Conservation (phyloP, 2,329 filamentous ascomycete genomes). For the Fusarium sp. region DNA sequence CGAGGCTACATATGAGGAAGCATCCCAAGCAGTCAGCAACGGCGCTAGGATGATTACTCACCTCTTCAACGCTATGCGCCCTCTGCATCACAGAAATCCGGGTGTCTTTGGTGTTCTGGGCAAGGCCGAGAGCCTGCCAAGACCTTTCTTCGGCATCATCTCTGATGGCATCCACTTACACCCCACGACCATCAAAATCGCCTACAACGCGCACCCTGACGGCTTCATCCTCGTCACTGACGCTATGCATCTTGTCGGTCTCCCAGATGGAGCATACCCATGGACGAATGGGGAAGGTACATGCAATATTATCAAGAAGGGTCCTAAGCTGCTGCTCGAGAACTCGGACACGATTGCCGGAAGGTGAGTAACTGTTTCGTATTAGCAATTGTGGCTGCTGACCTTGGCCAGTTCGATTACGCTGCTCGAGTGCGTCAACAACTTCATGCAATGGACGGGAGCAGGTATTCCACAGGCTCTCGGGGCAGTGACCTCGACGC, state of each 20-base stretch:
- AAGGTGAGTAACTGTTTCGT: constrained; percentile 59
- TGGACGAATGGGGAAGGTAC: constrained; percentile 78
- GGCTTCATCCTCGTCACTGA: constrained; percentile 92
- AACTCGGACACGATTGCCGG: constrained; percentile 81
- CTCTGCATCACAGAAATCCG: constrained; percentile 88
- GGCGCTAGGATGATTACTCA: constrained; percentile 92
- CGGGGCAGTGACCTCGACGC: constrained; percentile 76
- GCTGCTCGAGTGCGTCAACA: constrained; percentile 82
- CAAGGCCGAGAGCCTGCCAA: constrained; percentile 61
- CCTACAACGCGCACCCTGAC: constrained; percentile 82
- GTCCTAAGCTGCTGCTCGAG: constrained; percentile 75
- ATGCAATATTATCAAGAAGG: constrained; percentile 71
- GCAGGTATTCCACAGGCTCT: constrained; percentile 72
- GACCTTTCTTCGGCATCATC: constrained; percentile 88
- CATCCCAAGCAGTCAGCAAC: constrained; percentile 71
- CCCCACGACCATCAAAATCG: constrained; percentile 86
- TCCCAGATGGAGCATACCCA: constrained; percentile 82
- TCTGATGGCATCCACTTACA: constrained; percentile 91
- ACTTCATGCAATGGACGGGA: constrained; percentile 79
- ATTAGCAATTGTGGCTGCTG: background rate
- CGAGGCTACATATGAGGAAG: constrained; percentile 85
- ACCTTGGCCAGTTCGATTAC: constrained; percentile 64
- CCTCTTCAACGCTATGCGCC: constrained; percentile 92
- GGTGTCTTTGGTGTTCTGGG: constrained; percentile 89
- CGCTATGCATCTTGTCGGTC: constrained; percentile 85